These are phyloP conservation scores for Cyanidiococcus yangmingshanensis DNA, from an alignment of 23 red algal genomes.

Conservation along the genomic window DNA sequence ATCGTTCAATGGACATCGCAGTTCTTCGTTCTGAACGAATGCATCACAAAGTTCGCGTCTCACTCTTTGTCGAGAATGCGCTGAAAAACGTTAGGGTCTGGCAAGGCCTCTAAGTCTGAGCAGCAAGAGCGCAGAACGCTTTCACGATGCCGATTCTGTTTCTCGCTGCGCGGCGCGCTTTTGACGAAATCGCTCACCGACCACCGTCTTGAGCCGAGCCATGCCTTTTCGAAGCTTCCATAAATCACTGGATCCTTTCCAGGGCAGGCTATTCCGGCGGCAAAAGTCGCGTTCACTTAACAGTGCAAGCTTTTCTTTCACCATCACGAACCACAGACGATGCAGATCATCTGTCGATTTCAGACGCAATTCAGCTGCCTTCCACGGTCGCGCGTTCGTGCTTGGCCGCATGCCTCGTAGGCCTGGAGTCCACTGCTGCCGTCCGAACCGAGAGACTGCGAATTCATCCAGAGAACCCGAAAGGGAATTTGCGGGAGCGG, in stretches of 20 bases:
- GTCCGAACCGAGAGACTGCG: not conserved
- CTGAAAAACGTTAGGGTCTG: no score
- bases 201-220: slow-evolving; percentile 16
- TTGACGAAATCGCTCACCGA: slow-evolving; percentile 6
- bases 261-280: slow-evolving; percentile 44
- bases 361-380: slow-evolving; percentile 66
- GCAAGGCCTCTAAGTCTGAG: no score
- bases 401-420: slow-evolving; percentile 3
- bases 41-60: no score
- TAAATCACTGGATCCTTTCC: slow-evolving; percentile 33
- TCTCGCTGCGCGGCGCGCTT: not conserved
- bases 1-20: no score
- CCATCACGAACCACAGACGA: slow-evolving; percentile 78
- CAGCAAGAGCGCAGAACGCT: no score
- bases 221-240: slow-evolving; percentile 12
- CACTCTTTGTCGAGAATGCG: no score
- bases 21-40: no score
- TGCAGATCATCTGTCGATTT: slow-evolving; percentile 97
- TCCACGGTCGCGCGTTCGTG: slow-evolving; percentile 64
- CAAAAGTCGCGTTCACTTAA: slow-evolving; percentile 74
- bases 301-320: slow-evolving; percentile 68
- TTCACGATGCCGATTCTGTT: not conserved
- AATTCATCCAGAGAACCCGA: not conserved
- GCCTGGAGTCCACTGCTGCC: not conserved
- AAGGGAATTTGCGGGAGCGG: no score